These are phyloP conservation scores for Lachnellula occidentalis DNA, from an alignment of 2,329 filamentous ascomycete species.

Conservation along the genomic window DNA sequence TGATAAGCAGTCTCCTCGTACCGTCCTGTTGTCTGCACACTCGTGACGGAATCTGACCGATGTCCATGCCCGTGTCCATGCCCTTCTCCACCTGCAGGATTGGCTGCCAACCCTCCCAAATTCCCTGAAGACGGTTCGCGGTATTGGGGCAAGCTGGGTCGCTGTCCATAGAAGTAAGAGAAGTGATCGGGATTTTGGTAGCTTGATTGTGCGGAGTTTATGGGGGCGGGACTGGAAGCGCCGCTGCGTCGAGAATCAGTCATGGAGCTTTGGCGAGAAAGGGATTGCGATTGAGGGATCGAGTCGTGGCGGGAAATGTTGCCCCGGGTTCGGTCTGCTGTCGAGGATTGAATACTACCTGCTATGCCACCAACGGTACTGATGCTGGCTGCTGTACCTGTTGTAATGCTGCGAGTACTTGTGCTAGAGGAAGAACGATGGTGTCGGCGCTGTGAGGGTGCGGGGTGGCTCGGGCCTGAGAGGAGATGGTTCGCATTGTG, in stretches of 20 bases:
- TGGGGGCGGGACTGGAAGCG: constrained; percentile 26
- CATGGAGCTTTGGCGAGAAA: constrained; percentile 30
- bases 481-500: constrained; percentile 46
- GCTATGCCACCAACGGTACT: constrained; percentile 35
- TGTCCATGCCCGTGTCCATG: background rate
- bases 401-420: constrained; percentile 47
- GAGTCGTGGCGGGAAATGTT: constrained; percentile 22
- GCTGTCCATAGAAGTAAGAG: constrained; percentile 26
- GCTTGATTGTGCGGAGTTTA: constrained; percentile 17
- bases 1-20: constrained; percentile 60
- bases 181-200: constrained; percentile 29
- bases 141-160: constrained; percentile 20
- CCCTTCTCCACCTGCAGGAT: background rate
- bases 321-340: constrained; percentile 23
- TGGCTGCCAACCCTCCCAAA: constrained; percentile 1
- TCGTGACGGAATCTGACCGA: constrained; percentile 27
- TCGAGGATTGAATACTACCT: constrained; percentile 40
- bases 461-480: constrained; percentile 52
- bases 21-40: constrained; percentile 51
- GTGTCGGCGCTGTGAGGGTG: constrained; percentile 49
- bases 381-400: constrained; percentile 35
- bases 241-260: constrained; percentile 26
- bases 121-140: constrained; percentile 23
- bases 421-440: constrained; percentile 50
- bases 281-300: constrained; percentile 20